phyloP scores from a whole-genome alignment of 805 yeast genomes.

The Kuraishia borneana region DNA sequence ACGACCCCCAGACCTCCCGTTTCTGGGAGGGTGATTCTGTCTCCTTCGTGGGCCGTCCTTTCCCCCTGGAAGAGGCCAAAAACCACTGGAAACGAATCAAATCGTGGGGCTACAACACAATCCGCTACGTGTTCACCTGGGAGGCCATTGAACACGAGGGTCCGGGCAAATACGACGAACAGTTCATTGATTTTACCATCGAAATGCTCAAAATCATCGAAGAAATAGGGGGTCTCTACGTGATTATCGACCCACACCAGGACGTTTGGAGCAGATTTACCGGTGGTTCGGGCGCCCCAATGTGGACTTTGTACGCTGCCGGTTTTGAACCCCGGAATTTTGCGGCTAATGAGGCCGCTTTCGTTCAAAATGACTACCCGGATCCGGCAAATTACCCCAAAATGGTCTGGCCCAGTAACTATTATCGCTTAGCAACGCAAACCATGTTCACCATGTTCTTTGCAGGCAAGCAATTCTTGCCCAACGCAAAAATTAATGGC shows the following conservation, averaged over 20 bases:
- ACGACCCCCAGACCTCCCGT: slow-evolving; percentile 23
- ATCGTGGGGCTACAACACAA: slow-evolving; percentile 71
- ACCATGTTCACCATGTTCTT: slow-evolving; percentile 83
- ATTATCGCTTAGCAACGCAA: slow-evolving; percentile 59
- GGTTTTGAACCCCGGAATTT: slow-evolving; percentile 78
- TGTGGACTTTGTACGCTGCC: slow-evolving; percentile 87
- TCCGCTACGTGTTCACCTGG: slow-evolving; percentile 78
- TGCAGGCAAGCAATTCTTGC: slow-evolving; percentile 68
- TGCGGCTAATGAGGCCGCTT: slow-evolving; percentile 64
- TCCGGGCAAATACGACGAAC: slow-evolving; percentile 74
- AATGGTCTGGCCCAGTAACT: slow-evolving; percentile 92
- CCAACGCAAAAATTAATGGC: slow-evolving; percentile 61
- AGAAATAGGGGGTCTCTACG: slow-evolving; percentile 61
- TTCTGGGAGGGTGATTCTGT: slow-evolving; percentile 66
- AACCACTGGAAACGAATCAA: slow-evolving; percentile 61
- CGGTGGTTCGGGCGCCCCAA: slow-evolving; percentile 92
- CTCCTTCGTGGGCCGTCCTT: slow-evolving; percentile 78
- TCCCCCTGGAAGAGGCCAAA: slow-evolving; percentile 62
- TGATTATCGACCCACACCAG: slow-evolving; percentile 83
- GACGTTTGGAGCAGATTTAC: slow-evolving; percentile 86
- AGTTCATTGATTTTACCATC: slow-evolving; percentile 60
- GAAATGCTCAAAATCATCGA: slow-evolving; percentile 46
- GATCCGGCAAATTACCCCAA: slow-evolving; percentile 47
- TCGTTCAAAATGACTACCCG: slow-evolving; percentile 51
- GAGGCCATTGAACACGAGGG: slow-evolving; percentile 87